Conservation (phyloP, 768 basidiomycete species). For the Pleurotus tuber-regium region DNA sequence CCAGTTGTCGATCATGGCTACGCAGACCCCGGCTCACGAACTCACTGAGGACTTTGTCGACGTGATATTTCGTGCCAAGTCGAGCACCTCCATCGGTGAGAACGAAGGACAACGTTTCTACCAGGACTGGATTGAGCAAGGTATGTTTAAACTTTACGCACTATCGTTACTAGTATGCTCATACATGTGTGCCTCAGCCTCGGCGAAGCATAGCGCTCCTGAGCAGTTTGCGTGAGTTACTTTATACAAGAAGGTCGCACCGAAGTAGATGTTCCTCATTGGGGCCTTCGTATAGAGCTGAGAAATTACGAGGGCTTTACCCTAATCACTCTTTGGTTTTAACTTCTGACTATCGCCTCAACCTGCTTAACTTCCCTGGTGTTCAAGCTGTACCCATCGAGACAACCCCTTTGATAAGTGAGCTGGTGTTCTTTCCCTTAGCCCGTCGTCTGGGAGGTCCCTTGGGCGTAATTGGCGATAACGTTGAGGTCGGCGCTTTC, state of each 20-base stretch:
- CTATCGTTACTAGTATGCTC: not conserved
- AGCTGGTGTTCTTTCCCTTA: conserved; percentile 46
- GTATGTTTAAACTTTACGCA: conserved; percentile 26
- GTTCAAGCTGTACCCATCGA: conserved; percentile 42
- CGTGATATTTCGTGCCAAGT: conserved; percentile 1
- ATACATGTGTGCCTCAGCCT: conserved; percentile 38
- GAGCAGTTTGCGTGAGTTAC: conserved; percentile 42
- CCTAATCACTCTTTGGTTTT: conserved; percentile 60
- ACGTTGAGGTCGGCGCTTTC: conserved; percentile 53
- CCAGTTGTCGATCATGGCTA: too few relatives aligned
- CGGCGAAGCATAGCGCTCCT: conserved; percentile 46
- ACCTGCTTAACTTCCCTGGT: conserved; percentile 51
- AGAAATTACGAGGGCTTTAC: conserved; percentile 55
- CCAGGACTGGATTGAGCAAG: conserved; percentile 48
- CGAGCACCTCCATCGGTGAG: not conserved
- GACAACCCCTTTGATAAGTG: conserved; percentile 48
- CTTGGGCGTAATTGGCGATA: conserved; percentile 53
- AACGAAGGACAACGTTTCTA: conserved; percentile 31
- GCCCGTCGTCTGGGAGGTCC: conserved; percentile 36
- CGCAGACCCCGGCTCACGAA: too few relatives aligned
- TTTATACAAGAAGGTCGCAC: too few relatives aligned
- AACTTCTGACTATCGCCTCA: conserved; percentile 43
- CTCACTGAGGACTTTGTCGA: conserved; percentile 2
- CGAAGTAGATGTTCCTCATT: not conserved
- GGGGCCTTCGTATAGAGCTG: conserved; percentile 28